A percentile compares a stretch with the other conserved stretches of the same genome.
Evolutionary conservation across 306 rosid genomes (phyloP).

Genomic region (Purshia tridentata): DNA sequence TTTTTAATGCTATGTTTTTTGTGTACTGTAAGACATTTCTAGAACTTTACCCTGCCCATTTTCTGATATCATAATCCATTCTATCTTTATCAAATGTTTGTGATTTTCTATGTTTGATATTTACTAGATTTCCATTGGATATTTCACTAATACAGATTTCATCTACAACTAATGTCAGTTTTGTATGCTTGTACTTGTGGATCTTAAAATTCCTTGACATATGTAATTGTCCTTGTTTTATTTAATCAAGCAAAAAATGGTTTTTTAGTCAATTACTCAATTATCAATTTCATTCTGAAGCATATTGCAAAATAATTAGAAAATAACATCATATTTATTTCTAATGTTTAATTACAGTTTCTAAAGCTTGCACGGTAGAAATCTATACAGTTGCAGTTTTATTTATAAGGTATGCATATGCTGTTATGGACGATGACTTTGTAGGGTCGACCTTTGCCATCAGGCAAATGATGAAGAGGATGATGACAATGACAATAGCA

Average conservation of each 20-base stretch:
- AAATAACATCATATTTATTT: not conserved
- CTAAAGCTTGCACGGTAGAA: slow-evolving; percentile 3
- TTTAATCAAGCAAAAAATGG: not conserved
- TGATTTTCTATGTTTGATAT: not conserved
- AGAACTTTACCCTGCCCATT: not conserved
- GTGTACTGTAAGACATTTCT: not conserved
- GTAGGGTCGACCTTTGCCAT: slow-evolving; percentile 83
- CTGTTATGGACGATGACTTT: slow-evolving; percentile 40
- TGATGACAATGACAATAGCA: slow-evolving; percentile 47
- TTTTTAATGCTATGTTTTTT: not conserved
- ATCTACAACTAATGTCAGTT: not conserved
- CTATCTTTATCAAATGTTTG: not conserved
- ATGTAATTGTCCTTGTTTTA: not conserved
- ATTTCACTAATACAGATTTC: not conserved
- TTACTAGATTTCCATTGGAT: not conserved
- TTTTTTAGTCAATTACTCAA: not conserved
- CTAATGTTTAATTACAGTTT: not conserved
- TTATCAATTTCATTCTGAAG: not conserved
- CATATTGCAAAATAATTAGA: not conserved
- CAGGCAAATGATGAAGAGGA: slow-evolving; percentile 71
- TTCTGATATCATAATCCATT: not conserved
- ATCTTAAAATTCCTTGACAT: not conserved
- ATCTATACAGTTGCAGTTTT: slow-evolving; percentile 11
- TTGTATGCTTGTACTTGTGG: too few relatives aligned
- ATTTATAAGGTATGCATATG: slow-evolving; percentile 33